Evolutionary conservation across 306 rosid genomes (phyloP).

Genomic region (Fragaria nilgerrensis): DNA sequence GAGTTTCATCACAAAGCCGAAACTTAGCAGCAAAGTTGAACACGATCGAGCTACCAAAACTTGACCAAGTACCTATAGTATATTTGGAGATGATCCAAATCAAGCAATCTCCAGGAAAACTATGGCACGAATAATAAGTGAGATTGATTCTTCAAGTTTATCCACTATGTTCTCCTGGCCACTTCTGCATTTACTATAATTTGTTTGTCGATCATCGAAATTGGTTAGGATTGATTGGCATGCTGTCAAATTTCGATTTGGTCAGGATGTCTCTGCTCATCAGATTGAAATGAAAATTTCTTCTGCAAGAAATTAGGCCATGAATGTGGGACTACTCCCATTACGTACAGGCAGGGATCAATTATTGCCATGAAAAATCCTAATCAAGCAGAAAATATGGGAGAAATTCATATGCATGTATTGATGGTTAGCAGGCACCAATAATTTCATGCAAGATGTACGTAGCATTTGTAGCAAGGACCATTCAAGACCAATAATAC

Average conservation of each 20-base stretch:
- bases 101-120: background rate
- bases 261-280: conserved; percentile 11
- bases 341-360: background rate
- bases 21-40: conserved; percentile 14
- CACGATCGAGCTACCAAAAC: background rate
- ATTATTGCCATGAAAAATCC: background rate
- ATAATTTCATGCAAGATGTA: background rate
- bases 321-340: conserved; percentile 1
- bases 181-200: background rate
- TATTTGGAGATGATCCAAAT: conserved; percentile 1
- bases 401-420: background rate
- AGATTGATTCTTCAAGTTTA: background rate
- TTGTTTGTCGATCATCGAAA: background rate
- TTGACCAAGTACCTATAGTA: background rate
- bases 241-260: conserved; percentile 22
- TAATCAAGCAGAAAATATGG: background rate
- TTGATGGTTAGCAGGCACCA: background rate
- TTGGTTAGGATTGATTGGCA: conserved; percentile 14
- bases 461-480: background rate
- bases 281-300: conserved; percentile 14
- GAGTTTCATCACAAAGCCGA: background rate
- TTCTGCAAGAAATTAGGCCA: conserved; percentile 23
- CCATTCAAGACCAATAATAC: background rate
- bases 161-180: background rate
- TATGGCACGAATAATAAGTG: background rate